Conservation (phyloP, 805 yeast species). For the Starmerella stellata region DNA sequence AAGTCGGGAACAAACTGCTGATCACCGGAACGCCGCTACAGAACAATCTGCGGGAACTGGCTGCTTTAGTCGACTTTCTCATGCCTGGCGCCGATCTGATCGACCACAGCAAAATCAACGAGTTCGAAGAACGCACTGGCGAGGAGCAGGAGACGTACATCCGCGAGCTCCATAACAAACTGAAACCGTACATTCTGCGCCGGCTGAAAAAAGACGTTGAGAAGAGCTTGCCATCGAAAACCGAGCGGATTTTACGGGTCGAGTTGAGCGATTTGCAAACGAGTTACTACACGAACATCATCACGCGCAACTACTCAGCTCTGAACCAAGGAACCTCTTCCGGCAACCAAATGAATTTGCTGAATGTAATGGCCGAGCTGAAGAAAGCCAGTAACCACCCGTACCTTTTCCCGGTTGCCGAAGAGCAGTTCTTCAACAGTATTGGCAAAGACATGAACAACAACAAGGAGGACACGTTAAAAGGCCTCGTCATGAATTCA, state of each 20-base stretch:
- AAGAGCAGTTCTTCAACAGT: slow-evolving; percentile 40
- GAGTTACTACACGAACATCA: slow-evolving; percentile 79
- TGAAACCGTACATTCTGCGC: slow-evolving; percentile 83
- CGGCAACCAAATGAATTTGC: slow-evolving; percentile 58
- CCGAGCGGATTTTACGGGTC: slow-evolving; percentile 86
- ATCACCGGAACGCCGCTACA: slow-evolving; percentile 98
- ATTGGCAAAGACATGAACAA: slow-evolving; percentile 36
- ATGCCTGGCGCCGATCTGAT: slow-evolving; percentile 88
- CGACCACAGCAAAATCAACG: slow-evolving; percentile 73
- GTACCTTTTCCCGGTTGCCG: slow-evolving; percentile 83
- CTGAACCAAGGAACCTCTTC: slow-evolving; percentile 68
- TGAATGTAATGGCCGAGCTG: slow-evolving; percentile 87
- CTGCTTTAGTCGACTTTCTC: slow-evolving; percentile 82
- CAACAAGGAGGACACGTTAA: slow-evolving; percentile 60
- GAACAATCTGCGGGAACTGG: slow-evolving; percentile 84
- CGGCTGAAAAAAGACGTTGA: slow-evolving; percentile 94
- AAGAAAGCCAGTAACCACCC: slow-evolving; percentile 97
- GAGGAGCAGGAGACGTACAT: slow-evolving; percentile 77
- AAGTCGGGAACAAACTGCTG: slow-evolving; percentile 63
- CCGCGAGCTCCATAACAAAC: slow-evolving; percentile 60
- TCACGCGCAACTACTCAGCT: slow-evolving; percentile 83
- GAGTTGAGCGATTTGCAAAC: slow-evolving; percentile 92
- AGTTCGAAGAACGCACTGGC: slow-evolving; percentile 35
- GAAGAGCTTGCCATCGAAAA: slow-evolving; percentile 85
- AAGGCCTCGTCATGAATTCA: slow-evolving; percentile 91